A percentile compares a stretch with the other conserved stretches of the same genome.
Conservation (phyloP, 176 grass and related monocot genomes). For the Triticum aestivum region IWGSC_CS_RefSeq_v2.1 NC_057808.1:350437045-350437544, state of each 20-base stretch:
- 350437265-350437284: neutral
- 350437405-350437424: neutral
- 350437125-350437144: neutral
- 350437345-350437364: conserved; percentile 19
- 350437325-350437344: conserved; percentile 10
- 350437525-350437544: neutral
- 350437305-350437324: conserved; percentile 12
- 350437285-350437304: conserved; percentile 8
- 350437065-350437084: neutral
- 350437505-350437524: neutral
- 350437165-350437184: neutral
- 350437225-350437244: conserved; percentile 2
- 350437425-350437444: neutral
- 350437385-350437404: conserved; percentile 18
- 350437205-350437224: neutral
- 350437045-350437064: neutral
- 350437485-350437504: neutral
- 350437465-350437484: neutral
- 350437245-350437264: neutral
- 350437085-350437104: neutral
- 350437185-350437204: neutral
- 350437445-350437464: conserved; percentile 21
- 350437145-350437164: neutral
- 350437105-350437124: neutral
- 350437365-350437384: conserved; percentile 22